phyloP scores from a whole-genome alignment of 2,329 filamentous ascomycete genomes.

The Lachnellula subtilissima region DNA sequence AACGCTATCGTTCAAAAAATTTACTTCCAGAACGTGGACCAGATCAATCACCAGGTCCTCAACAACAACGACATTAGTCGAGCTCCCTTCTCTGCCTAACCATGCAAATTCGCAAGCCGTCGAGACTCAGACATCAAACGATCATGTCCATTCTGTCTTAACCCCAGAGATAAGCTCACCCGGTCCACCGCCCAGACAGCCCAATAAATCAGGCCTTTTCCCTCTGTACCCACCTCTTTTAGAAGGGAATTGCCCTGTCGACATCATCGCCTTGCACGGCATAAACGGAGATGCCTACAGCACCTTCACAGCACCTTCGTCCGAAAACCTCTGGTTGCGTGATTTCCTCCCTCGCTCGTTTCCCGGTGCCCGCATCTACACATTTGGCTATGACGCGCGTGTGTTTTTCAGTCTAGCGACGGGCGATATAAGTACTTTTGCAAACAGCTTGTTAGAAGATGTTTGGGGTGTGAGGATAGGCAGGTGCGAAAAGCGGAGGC shows the following conservation, averaged over 20 bases:
- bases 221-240: background rate
- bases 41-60: background rate
- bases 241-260: background rate
- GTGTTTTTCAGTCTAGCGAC: constrained; percentile 4
- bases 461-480: constrained; percentile 3
- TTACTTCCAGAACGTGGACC: background rate
- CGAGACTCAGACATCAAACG: background rate
- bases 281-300: constrained; percentile 4
- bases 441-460: constrained; percentile 7
- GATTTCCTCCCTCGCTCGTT: constrained; percentile 13
- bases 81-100: background rate
- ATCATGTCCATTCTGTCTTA: background rate
- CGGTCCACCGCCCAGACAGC: background rate
- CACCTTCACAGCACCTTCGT: constrained; percentile 10
- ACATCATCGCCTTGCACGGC: constrained; percentile 10
- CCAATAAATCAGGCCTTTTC: background rate
- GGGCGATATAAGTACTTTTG: constrained; percentile 8
- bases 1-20: background rate
- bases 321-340: constrained; percentile 7
- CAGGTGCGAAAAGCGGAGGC: constrained; percentile 2
- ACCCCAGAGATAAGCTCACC: background rate
- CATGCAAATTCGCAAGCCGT: background rate
- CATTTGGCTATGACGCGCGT: constrained; percentile 16
- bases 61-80: background rate
- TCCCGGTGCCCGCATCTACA: constrained; percentile 12